Evolutionary conservation across 441 rosid genomes (phyloP), one percentile per base, ranked within the genome.

Genomic region (Aleurites moluccanus): DNA sequence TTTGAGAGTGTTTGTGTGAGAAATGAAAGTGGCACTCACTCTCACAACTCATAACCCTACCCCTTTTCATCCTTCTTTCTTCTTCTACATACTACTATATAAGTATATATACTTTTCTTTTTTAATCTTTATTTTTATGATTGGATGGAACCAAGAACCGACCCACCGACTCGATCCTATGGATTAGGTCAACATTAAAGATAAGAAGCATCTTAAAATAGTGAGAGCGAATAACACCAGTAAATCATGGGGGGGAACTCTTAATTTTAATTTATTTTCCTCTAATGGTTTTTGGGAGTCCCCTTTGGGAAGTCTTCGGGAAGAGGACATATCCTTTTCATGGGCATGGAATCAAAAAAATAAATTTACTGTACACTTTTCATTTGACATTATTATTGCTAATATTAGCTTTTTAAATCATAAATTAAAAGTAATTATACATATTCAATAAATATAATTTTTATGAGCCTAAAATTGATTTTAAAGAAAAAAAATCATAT

Each of bases 1-100:
- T 5, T 53, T 53, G 68, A 18, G 8, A 50, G 21, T 50, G 18
- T 50, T 50, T 16, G 28, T 4, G 69, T 61, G 70, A 68, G 64
- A 64, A 23, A 49, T 67, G 40, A 73, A 76, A 72, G 70, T 55
- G 74, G 68, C 77, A 74, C 75, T 78, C 75, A 75, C 77, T 70
- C 83, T 77, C 75, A 56, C 27, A 65, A 28, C 59, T 67, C 73
- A 18, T 28, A 70, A 40, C 10, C 66, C 40, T 44, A 4, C 5
- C 27, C 52, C 8, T 38, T 38, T 23, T 57, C 45, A n/a, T 23
- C 27, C 25, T 25, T 71, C 18, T 40, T 14, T 53, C 40, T 67
- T 3, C 15, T 2, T 20, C 72, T 33, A 3, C 15, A 9, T 20
- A 3, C 16, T 23, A n/a, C 8, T 9, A 10, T 18, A 2, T 9